These are phyloP conservation scores for Chlorencoelia australis DNA, from an alignment of 2,329 filamentous ascomycete species.

Conservation along the genomic window DNA sequence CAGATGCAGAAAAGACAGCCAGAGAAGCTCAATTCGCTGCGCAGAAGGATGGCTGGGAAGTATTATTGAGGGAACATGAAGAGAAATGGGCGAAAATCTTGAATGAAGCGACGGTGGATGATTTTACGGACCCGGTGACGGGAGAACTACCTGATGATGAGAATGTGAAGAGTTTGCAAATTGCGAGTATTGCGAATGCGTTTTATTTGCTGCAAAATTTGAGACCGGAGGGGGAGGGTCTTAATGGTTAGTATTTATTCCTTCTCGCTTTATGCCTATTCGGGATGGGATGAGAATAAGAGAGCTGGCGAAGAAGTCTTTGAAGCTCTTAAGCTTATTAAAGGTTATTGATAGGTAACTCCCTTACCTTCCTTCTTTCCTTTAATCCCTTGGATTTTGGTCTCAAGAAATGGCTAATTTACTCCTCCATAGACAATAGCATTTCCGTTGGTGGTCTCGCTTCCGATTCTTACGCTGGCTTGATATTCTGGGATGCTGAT, in stretches of 20 bases:
- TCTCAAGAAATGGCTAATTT: too few species aligned
- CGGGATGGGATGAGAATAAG: too few species aligned
- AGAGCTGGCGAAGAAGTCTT: too few species aligned
- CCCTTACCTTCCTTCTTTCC: too few species aligned
- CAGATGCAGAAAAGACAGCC: slow-evolving; percentile 44
- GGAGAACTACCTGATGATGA: slow-evolving; percentile 49
- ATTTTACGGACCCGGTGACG: slow-evolving; percentile 45
- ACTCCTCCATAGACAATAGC: too few species aligned
- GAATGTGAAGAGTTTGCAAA: slow-evolving; percentile 43
- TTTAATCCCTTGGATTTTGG: too few species aligned
- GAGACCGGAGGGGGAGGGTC: slow-evolving; percentile 36
- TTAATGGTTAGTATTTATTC: too few species aligned
- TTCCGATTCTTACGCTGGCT: slow-evolving; percentile 57
- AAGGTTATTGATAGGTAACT: too few species aligned
- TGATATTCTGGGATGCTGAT: slow-evolving; percentile 33
- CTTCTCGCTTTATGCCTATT: too few species aligned
- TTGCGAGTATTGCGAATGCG: slow-evolving; percentile 43
- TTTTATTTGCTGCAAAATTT: slow-evolving; percentile 46
- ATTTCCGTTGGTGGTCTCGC: slow-evolving; percentile 58
- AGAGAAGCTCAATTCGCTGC: slow-evolving; percentile 42
- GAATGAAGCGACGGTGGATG: slow-evolving; percentile 51
- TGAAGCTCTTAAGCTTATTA: too few species aligned
- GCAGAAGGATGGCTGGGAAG: slow-evolving; percentile 42
- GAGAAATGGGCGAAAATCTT: slow-evolving; percentile 53
- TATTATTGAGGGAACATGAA: slow-evolving; percentile 44